phyloP scores from a whole-genome alignment of 805 yeast genomes.

The Diddensiella caesifluorescens region DNA sequence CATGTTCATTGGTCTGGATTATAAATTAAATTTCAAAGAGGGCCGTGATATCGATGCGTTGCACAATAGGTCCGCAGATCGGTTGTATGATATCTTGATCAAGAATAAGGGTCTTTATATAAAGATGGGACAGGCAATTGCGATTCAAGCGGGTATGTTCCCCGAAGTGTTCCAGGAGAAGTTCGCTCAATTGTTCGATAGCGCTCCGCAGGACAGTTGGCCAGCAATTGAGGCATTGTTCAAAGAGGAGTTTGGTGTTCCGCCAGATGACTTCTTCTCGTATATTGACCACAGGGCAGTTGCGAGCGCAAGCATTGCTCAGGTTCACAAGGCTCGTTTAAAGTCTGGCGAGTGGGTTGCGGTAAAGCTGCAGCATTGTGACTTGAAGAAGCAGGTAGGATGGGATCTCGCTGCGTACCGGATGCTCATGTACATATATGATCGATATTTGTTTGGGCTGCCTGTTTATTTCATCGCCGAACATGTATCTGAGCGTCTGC shows the following conservation, averaged over 20 bases:
- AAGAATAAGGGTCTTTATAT: slow-evolving; percentile 59
- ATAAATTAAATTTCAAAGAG: slow-evolving; percentile 48
- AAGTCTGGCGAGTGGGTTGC: slow-evolving; percentile 73
- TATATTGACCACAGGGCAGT: slow-evolving; percentile 51
- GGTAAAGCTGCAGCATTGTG: slow-evolving; percentile 81
- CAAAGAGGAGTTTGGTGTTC: slow-evolving; percentile 34
- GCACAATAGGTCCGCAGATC: slow-evolving; percentile 54
- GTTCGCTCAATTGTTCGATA: slow-evolving; percentile 56
- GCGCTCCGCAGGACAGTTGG: slow-evolving; percentile 57
- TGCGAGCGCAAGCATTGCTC: slow-evolving; percentile 87
- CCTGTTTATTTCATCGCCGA: slow-evolving; percentile 54
- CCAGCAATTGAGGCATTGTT: slow-evolving; percentile 31
- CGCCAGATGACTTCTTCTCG: slow-evolving; percentile 42
- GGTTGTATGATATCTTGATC: slow-evolving; percentile 42
- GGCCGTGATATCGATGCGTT: slow-evolving; percentile 45
- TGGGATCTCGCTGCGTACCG: slow-evolving; percentile 60
- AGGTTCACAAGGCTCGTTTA: slow-evolving; percentile 76
- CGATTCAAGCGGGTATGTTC: slow-evolving; percentile 64
- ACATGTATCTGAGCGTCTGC: slow-evolving; percentile 53
- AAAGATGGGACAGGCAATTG: slow-evolving; percentile 74
- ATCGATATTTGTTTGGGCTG: slow-evolving; percentile 50
- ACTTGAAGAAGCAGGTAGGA: slow-evolving; percentile 53
- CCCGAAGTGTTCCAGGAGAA: slow-evolving; percentile 59
- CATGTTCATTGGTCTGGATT: slow-evolving; percentile 52
- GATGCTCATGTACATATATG: slow-evolving; percentile 47